phyloP scores from a whole-genome alignment of 495 filamentous ascomycete species.

The Pseudevernia furfuracea region DNA sequence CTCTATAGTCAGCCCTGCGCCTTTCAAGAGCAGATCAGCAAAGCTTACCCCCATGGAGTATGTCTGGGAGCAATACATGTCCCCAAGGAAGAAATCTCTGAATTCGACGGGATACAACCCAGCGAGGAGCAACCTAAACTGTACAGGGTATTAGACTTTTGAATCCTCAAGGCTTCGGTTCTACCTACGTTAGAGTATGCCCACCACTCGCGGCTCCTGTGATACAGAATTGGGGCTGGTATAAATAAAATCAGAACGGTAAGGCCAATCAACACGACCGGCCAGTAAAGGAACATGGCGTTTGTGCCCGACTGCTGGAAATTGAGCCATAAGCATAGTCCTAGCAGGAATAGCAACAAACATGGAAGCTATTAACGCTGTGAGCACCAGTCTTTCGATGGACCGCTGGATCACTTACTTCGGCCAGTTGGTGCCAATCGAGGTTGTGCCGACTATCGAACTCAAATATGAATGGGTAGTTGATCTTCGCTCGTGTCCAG shows the following conservation, averaged over 20 bases:
- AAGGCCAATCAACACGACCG: slow-evolving; percentile 68
- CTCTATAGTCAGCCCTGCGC: slow-evolving; percentile 25
- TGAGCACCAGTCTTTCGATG: slow-evolving; percentile 11
- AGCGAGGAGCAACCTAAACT: slow-evolving; percentile 80
- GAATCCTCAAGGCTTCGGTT: neutral
- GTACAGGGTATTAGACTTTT: slow-evolving; percentile 24
- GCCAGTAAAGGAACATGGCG: slow-evolving; percentile 76
- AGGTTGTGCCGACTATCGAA: slow-evolving; percentile 78
- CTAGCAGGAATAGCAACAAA: slow-evolving; percentile 68
- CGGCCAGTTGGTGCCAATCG: slow-evolving; percentile 83
- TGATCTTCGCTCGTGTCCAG: slow-evolving; percentile 78
- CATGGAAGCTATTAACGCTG: slow-evolving; percentile 52
- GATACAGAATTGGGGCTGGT: slow-evolving; percentile 65
- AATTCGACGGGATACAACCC: slow-evolving; percentile 93
- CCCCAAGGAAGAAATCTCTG: slow-evolving; percentile 92
- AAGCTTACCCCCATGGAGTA: slow-evolving; percentile 74
- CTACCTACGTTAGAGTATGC: slow-evolving; percentile 69
- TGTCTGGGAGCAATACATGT: slow-evolving; percentile 93
- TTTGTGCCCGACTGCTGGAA: slow-evolving; percentile 59
- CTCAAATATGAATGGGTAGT: slow-evolving; percentile 95
- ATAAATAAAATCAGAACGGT: slow-evolving; percentile 62
- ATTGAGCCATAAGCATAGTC: slow-evolving; percentile 78
- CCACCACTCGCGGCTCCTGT: slow-evolving; percentile 73
- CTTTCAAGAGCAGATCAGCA: neutral
- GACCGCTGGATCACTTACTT: slow-evolving; percentile 38